A percentile compares a stretch with the other conserved stretches of the same genome.
Evolutionary conservation across 805 yeast species (phyloP).

Genomic region (Ogataea saltuana): DNA sequence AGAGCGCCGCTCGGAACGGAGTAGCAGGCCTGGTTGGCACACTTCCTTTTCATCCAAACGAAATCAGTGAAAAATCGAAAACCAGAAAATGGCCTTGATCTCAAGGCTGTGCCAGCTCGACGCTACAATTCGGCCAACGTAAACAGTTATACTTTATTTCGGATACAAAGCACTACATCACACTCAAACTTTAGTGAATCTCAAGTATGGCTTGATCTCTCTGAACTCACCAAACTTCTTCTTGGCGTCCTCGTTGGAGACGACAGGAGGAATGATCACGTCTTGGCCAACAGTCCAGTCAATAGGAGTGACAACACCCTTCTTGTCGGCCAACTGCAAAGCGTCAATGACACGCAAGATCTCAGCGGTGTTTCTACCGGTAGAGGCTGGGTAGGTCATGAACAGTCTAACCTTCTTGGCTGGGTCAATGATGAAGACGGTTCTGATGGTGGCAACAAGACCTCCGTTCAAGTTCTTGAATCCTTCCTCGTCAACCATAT

Average conservation of each 20-base stretch:
- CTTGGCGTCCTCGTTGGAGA: constrained; percentile 75
- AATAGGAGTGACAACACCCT: constrained; percentile 86
- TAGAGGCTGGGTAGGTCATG: constrained; percentile 88
- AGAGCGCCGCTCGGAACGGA: constrained; percentile 14
- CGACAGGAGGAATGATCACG: constrained; percentile 88
- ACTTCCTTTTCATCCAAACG: neutral
- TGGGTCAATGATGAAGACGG: constrained; percentile 91
- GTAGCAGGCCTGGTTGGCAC: constrained; percentile 6
- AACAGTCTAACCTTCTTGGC: constrained; percentile 82
- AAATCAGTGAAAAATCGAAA: no score
- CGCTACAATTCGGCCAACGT: no score
- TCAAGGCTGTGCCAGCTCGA: no score
- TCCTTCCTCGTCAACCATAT: constrained; percentile 86
- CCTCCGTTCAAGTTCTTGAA: constrained; percentile 73
- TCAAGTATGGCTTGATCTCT: constrained; percentile 87
- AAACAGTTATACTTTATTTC: no score
- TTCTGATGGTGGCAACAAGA: constrained; percentile 83
- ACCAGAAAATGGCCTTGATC: no score
- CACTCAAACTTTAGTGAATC: constrained; percentile 54
- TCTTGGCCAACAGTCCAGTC: constrained; percentile 90
- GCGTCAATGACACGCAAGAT: constrained; percentile 89
- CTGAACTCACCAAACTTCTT: constrained; percentile 83
- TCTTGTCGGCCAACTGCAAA: constrained; percentile 78
- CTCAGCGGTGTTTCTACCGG: constrained; percentile 93
- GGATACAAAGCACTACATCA: neutral